Conservation (phyloP, 2,329 filamentous ascomycete species). For the Fusarium floridanum region DNA sequence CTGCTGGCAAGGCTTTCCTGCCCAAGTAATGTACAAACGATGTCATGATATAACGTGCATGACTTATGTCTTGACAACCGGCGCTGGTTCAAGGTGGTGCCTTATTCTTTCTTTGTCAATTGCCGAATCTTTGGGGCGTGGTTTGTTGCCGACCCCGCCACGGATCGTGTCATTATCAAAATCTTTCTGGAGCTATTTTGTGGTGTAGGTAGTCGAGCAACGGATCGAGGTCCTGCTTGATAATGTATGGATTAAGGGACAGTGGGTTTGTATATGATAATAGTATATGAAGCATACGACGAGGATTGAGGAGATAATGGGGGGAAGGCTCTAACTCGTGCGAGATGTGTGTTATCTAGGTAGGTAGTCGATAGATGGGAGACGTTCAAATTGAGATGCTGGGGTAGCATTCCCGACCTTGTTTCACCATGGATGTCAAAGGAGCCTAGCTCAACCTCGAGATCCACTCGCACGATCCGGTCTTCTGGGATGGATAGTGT, state of each 20-base stretch:
- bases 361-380: neutral
- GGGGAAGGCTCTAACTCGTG: neutral
- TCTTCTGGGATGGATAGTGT: neutral
- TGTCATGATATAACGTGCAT: conserved; percentile 4
- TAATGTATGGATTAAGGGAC: neutral
- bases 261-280: conserved; percentile 3
- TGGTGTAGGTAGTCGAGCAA: neutral
- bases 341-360: neutral
- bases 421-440: neutral
- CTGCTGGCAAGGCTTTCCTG: conserved; percentile 42
- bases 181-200: neutral
- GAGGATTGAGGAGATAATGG: neutral
- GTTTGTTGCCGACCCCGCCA: neutral
- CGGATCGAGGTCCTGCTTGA: neutral
- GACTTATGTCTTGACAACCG: conserved; percentile 1
- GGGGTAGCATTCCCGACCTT: neutral
- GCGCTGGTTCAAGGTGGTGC: neutral
- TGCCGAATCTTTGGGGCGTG: neutral
- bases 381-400: conserved; percentile 6
- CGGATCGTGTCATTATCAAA: neutral
- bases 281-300: conserved; percentile 3
- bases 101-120: neutral
- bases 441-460: neutral
- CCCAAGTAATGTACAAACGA: conserved; percentile 19
- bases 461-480: conserved; percentile 1